Evolutionary conservation across 345 rosid genomes (phyloP), one percentile per base, ranked within the genome.

Genomic region (Gossypium mustelinum): DNA sequence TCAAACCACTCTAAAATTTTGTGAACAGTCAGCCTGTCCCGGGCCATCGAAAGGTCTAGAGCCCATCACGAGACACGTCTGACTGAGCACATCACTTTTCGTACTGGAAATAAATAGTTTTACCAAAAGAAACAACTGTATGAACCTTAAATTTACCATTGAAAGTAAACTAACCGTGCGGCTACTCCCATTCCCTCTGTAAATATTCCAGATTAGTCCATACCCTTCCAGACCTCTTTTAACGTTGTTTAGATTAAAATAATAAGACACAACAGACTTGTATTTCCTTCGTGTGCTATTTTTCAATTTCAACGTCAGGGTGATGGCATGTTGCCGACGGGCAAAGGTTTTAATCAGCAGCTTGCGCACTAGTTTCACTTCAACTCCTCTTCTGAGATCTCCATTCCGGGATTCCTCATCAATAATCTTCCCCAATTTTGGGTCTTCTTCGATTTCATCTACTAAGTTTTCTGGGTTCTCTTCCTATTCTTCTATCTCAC

Each of bases 281-380:
- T 10, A 8, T 22, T 45, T 22, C 13, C 11, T 47, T 16, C 56
- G 3, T 8, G 7, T 18, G 11, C 16, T 27, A n/a, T 3, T 72
- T 72, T 4, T 34, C 59, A 56, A 70, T 13, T 4, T 34, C 59
- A 52, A 70, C 12, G 63, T 76, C 84, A 60, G 8, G n/a, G 41
- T 60, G 9, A 86, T 90, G 98, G 87, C 86, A 3, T 84, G 71
- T 79, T 84, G 78, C 80, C 65, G 80, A 75, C 85, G 88, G 82
- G 78, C 86, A 29, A 86, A 83, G 77, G 78, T 81, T 9, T 84
- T 84, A 0, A 60, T 89, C 54, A 81, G 84, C 55, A 77, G 90
- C 77, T 27, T 87, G 57, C 89, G 89, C 60, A 82, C 66, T 3
- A 78, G 56, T 54, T 75, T 81, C 75, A 34, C 82, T 61, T 79